Percentiles rank a stretch among this genome's conserved stretches.
Evolutionary conservation across 1,139 yeast genomes (phyloP).

Genomic region (Sugiyamaella grinbergsii): DNA sequence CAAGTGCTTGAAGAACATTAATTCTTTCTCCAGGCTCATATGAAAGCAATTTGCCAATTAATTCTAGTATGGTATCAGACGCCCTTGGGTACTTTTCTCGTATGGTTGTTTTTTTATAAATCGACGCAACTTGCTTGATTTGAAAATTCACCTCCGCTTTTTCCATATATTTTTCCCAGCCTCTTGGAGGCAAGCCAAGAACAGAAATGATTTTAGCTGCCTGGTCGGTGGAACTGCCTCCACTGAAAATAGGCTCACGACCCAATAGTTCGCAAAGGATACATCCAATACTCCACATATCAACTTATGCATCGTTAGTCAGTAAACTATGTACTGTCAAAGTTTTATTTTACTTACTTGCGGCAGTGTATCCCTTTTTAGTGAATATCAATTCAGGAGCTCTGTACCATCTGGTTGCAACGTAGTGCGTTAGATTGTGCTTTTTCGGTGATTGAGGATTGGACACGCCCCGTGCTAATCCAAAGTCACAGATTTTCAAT

Average conservation of each 20-base stretch:
- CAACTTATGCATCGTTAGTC: constrained; percentile 52
- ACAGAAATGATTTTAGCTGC: constrained; percentile 73
- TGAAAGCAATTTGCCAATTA: constrained; percentile 70
- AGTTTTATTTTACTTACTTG: constrained; percentile 30
- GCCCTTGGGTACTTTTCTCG: constrained; percentile 66
- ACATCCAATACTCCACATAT: constrained; percentile 94
- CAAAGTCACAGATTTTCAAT: constrained; percentile 84
- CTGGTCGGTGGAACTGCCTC: constrained; percentile 83
- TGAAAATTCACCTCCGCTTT: constrained; percentile 24
- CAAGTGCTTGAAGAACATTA: constrained; percentile 77
- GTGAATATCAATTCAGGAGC: constrained; percentile 88
- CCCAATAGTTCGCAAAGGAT: constrained; percentile 84
- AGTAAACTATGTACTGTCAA: not conserved
- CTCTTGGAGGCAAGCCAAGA: constrained; percentile 77
- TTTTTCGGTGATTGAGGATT: constrained; percentile 1
- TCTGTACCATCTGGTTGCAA: constrained; percentile 94
- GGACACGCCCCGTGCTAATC: constrained; percentile 60
- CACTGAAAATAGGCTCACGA: constrained; percentile 80
- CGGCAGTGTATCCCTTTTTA: constrained; percentile 49
- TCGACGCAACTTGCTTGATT: constrained; percentile 24
- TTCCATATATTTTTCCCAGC: constrained; percentile 18
- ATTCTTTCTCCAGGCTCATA: constrained; percentile 79
- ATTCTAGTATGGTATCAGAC: constrained; percentile 70
- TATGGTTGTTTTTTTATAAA: constrained; percentile 55
- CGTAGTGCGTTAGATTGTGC: constrained; percentile 64